Percentiles rank a stretch among this genome's conserved stretches.
Evolutionary conservation across 2,329 filamentous ascomycete genomes (phyloP).

Genomic region (Lachnum nothofagi): DNA sequence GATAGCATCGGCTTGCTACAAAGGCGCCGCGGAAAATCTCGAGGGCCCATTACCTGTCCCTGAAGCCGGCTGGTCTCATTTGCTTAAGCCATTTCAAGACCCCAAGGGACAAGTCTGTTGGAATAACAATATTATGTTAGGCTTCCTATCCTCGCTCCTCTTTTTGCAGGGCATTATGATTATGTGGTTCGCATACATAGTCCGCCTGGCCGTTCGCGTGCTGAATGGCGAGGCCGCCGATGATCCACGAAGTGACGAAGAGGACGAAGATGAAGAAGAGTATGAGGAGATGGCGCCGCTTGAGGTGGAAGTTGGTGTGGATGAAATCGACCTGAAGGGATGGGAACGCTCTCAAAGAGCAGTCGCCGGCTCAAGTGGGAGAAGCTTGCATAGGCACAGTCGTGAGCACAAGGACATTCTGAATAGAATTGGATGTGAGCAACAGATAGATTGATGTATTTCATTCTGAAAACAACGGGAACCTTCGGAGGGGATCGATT

Average conservation of each 20-base stretch:
- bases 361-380: too few species aligned
- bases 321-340: too few species aligned
- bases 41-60: constrained; percentile 45
- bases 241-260: constrained; percentile 78
- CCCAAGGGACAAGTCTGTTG: constrained; percentile 73
- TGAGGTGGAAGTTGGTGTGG: too few species aligned
- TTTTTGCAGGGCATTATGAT: constrained; percentile 72
- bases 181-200: constrained; percentile 81
- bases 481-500: too few species aligned
- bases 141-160: constrained; percentile 73
- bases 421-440: too few species aligned
- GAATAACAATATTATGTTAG: constrained; percentile 63
- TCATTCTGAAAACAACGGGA: too few species aligned
- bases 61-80: constrained; percentile 47
- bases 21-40: constrained; percentile 48
- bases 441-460: too few species aligned
- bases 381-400: too few species aligned
- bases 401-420: too few species aligned
- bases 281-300: neutral
- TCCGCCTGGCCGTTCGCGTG: constrained; percentile 73
- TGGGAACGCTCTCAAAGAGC: too few species aligned
- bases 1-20: constrained; percentile 66
- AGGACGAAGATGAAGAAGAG: constrained; percentile 57
- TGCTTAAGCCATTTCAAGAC: constrained; percentile 67
- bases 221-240: constrained; percentile 70